phyloP scores from a whole-genome alignment of 345 rosid species.

The Melastoma malabathricum region DNA sequence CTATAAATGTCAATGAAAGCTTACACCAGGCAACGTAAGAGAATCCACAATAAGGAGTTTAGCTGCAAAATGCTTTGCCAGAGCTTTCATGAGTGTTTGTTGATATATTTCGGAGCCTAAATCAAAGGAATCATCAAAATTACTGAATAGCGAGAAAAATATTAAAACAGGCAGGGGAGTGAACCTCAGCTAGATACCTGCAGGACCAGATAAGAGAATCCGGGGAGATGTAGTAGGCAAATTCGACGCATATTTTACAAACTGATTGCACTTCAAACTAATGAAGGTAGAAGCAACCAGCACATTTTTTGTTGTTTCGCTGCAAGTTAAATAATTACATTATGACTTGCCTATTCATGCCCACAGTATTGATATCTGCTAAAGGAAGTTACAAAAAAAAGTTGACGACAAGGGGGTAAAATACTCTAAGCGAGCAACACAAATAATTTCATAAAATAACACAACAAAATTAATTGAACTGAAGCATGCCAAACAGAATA shows the following conservation, averaged over 20 bases:
- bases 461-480: not conserved
- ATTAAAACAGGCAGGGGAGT: slow-evolving; percentile 1
- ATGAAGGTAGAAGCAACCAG: slow-evolving; percentile 60
- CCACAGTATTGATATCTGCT: too few relatives aligned
- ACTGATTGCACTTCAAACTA: slow-evolving; percentile 68
- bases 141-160: not conserved
- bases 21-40: slow-evolving; percentile 89
- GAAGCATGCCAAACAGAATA: not conserved
- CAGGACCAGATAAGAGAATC: slow-evolving; percentile 84
- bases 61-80: slow-evolving; percentile 80
- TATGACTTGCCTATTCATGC: not conserved
- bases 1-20: slow-evolving; percentile 8
- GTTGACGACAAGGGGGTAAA: too few relatives aligned
- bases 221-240: slow-evolving; percentile 77
- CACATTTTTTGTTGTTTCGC: slow-evolving; percentile 82
- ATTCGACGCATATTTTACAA: slow-evolving; percentile 54
- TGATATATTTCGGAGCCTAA: slow-evolving; percentile 97
- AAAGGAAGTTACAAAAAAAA: too few relatives aligned
- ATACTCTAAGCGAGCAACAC: too few relatives aligned
- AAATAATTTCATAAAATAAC: too few relatives aligned
- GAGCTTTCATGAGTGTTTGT: slow-evolving; percentile 78
- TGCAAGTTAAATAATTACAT: slow-evolving; percentile 21
- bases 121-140: slow-evolving; percentile 1
- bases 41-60: slow-evolving; percentile 73
- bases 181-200: slow-evolving; percentile 31